phyloP scores from a whole-genome alignment of 352 stramenopile genomes.

The Phytophthora pluvialis region DNA sequence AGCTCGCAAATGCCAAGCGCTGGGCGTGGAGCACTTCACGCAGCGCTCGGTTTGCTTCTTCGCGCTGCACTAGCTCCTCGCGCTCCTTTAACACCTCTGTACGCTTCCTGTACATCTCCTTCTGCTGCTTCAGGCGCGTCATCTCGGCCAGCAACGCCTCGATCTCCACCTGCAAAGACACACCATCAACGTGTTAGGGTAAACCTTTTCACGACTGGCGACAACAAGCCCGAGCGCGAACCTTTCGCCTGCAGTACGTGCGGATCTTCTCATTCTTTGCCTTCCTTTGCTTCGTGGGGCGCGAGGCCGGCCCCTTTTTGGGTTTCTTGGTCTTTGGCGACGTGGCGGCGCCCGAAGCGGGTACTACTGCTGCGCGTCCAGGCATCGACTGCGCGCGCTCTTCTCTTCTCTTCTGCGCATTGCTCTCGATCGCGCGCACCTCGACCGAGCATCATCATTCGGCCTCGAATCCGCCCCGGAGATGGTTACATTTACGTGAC shows the following conservation, averaged over 20 bases:
- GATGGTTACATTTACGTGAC: constrained; percentile 17
- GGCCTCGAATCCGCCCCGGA: not conserved
- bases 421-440: not conserved
- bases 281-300: constrained; percentile 7
- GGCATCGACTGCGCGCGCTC: not conserved
- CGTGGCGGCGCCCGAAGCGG: not conserved
- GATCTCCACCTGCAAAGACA: constrained; percentile 23
- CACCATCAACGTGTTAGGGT: not conserved
- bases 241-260: constrained; percentile 35
- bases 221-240: not conserved
- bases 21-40: constrained; percentile 28
- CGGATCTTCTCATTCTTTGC: constrained; percentile 25
- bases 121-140: constrained; percentile 18
- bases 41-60: constrained; percentile 23
- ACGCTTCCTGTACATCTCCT: constrained; percentile 11
- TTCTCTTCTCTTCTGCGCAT: not conserved
- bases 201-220: not conserved
- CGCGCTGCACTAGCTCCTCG: constrained; percentile 19
- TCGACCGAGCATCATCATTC: constrained; percentile 22
- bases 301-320: not conserved
- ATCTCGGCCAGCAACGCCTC: constrained; percentile 27
- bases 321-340: constrained; percentile 9
- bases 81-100: constrained; percentile 13
- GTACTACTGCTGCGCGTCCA: not conserved
- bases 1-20: constrained; percentile 30